Evolutionary conservation across 23 red algal species (phyloP), one percentile per base, ranked within the genome.

Genomic region (Gracilaria caudata): DNA sequence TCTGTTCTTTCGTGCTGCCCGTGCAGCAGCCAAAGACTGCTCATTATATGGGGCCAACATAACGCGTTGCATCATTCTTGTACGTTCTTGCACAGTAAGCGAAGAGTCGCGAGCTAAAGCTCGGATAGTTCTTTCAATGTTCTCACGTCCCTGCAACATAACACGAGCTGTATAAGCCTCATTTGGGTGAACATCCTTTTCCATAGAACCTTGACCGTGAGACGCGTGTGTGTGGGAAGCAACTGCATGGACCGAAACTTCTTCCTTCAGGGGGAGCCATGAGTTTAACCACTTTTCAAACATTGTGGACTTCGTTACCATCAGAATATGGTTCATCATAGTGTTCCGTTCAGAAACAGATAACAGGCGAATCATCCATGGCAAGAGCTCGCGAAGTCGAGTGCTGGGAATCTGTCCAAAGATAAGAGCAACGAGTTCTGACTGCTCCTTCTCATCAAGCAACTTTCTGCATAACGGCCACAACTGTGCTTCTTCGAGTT

Each of bases 281-380:
- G 97, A 64, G 39, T 86, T 90, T 68, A 99, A 55, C 97, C 97
- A 99, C 43, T 83, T 84, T 37, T 95, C 93, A 80, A 99, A 99
- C 93, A 99, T 94, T 11, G 97, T 99, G 2, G 97, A 99, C 63
- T 92, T 81, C 28, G 97, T 99, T 19, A 99, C 93, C 37, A 78
- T 55, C 40, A 99, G 64, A 19, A 99, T 95, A 78, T 99, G 97
- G 21, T 82, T 87, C 97, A 99, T 94, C 97, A 99, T 99, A 24
- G 91, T 91, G 77, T 76, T 90, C 53, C 87, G 72, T 82, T 99
- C 97, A 36, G 82, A 83, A 34, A 85, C 81, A 68, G 87, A 94
- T 17, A 99, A 82, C 21, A 94, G 76, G 35, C 93, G 93, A 55
- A 99, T 88, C 90, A 99, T 88, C 93, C 93, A 99, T 3, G 97